Evolutionary conservation across 805 yeast species (phyloP).

Genomic region (Cyberlindnera lachancei): DNA sequence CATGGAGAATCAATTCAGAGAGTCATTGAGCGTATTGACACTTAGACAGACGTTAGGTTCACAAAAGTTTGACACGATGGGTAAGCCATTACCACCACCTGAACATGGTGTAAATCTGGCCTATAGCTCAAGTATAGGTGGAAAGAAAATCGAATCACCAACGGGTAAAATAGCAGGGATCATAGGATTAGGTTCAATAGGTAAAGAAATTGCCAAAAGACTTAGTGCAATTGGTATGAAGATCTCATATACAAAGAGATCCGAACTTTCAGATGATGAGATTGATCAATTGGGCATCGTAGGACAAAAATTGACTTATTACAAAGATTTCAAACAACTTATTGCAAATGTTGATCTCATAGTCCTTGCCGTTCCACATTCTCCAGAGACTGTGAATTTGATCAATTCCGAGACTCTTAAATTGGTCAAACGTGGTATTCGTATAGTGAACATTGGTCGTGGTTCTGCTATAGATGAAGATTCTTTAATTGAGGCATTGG

Average conservation of each 20-base stretch:
- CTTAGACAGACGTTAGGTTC: slow-evolving; percentile 36
- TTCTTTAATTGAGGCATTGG: slow-evolving; percentile 51
- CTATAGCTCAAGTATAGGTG: slow-evolving; percentile 37
- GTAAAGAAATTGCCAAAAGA: slow-evolving; percentile 52
- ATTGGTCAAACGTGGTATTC: slow-evolving; percentile 43
- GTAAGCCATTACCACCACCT: slow-evolving; percentile 24
- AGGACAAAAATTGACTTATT: slow-evolving; percentile 38
- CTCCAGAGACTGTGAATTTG: slow-evolving; percentile 47
- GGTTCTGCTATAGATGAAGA: slow-evolving; percentile 60
- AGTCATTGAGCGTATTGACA: slow-evolving; percentile 32
- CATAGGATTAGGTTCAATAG: slow-evolving; percentile 74
- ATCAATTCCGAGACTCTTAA: slow-evolving; percentile 41
- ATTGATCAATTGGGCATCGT: too few species aligned
- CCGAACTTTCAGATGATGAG: slow-evolving; percentile 28
- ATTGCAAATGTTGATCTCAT: slow-evolving; percentile 43
- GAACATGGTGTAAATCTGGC: slow-evolving; percentile 26
- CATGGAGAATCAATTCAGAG: slow-evolving; percentile 38
- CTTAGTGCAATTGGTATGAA: slow-evolving; percentile 54
- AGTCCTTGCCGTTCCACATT: slow-evolving; percentile 62
- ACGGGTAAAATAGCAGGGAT: slow-evolving; percentile 50
- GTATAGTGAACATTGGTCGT: slow-evolving; percentile 69
- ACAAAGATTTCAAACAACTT: slow-evolving; percentile 36
- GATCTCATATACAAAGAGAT: slow-evolving; percentile 54
- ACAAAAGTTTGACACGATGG: slow-evolving; percentile 26
- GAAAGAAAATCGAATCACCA: slow-evolving; percentile 44